phyloP scores from a whole-genome alignment of 2,329 filamentous ascomycete species.

The Cytospora chrysosperma region DNA sequence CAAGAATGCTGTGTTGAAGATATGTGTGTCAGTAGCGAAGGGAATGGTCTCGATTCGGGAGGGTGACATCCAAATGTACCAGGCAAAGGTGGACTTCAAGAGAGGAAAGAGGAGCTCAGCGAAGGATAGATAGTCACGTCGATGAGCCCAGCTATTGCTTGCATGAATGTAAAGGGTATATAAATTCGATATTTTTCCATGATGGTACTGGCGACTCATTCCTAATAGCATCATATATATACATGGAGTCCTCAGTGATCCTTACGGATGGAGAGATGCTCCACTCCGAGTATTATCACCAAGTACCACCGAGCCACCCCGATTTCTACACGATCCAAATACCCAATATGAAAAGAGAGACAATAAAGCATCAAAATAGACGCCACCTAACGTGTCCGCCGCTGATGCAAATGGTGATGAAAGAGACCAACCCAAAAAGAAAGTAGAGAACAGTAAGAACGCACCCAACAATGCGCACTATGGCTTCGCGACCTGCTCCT shows the following conservation, averaged over 20 bases:
- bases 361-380: constrained; percentile 11
- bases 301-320: neutral
- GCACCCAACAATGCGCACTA: constrained; percentile 27
- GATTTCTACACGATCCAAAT: neutral
- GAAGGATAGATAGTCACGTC: neutral
- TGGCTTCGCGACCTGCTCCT: constrained; percentile 58
- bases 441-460: constrained; percentile 1
- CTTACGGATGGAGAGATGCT: neutral
- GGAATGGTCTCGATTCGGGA: neutral
- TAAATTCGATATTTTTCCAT: neutral
- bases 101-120: neutral
- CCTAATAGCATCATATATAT: neutral
- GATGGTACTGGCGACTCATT: neutral
- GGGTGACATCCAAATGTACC: neutral
- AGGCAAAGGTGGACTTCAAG: neutral
- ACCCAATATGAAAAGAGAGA: neutral
- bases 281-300: neutral
- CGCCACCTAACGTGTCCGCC: constrained; percentile 17
- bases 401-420: constrained; percentile 20
- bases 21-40: neutral
- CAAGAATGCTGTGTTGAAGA: neutral
- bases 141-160: neutral
- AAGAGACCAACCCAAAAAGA: constrained; percentile 5
- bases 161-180: neutral
- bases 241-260: neutral